A percentile compares a stretch with the other conserved stretches of the same genome.
phyloP scores from a whole-genome alignment of 495 filamentous ascomycete species.

The Filosporella fistucella region DNA sequence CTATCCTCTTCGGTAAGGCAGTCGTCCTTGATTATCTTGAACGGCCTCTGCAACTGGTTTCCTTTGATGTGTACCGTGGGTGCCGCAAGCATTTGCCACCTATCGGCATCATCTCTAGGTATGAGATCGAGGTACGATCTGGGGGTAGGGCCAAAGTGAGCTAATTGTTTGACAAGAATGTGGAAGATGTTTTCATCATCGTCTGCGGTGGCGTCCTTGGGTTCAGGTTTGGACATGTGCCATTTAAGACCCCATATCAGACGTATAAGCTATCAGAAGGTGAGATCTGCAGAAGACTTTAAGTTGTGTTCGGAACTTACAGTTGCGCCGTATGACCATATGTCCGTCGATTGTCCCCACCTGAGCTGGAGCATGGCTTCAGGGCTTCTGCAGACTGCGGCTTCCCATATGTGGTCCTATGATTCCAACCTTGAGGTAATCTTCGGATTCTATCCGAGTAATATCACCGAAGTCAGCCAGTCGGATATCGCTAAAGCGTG shows the following conservation, averaged over 20 bases:
- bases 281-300: constrained; percentile 18
- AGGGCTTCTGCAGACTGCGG: neutral
- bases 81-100: constrained; percentile 13
- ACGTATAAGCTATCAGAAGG: constrained; percentile 30
- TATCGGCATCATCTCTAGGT: constrained; percentile 16
- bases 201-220: constrained; percentile 11
- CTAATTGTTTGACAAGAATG: constrained; percentile 13
- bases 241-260: constrained; percentile 18
- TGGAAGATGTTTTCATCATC: constrained; percentile 17
- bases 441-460: neutral
- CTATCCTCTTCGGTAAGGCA: constrained; percentile 22
- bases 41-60: constrained; percentile 12
- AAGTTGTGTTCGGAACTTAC: constrained; percentile 4
- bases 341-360: constrained; percentile 9
- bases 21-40: constrained; percentile 12
- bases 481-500: neutral
- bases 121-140: constrained; percentile 15
- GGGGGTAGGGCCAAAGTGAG: constrained; percentile 15
- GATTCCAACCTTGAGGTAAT: neutral
- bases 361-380: neutral
- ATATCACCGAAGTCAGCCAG: neutral
- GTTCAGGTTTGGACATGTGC: constrained; percentile 18
- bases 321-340: constrained; percentile 14
- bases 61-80: constrained; percentile 15
- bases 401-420: neutral